Evolutionary conservation across 495 filamentous ascomycete species (phyloP), one percentile per base, ranked within the genome.

Genomic region (Corynascus novoguineensis): DNA sequence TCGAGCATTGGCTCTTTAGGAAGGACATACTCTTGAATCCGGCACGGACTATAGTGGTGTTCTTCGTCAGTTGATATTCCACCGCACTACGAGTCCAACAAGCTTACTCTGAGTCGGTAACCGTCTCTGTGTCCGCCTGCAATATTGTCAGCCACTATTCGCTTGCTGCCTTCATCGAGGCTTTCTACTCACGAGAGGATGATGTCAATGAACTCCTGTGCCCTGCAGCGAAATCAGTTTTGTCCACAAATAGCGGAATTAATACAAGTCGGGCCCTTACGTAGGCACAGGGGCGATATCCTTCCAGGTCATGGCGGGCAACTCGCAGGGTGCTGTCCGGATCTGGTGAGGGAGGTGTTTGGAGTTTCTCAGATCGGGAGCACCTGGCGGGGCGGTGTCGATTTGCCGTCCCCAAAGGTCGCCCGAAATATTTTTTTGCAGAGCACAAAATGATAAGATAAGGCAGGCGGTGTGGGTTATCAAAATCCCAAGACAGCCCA

Each of bases 161-260:
- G 10, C 29, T 19, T 40, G 15, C 25, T 31, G 17, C 6, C 24
- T n/a, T 2, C 37, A 22, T 10, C 28, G 8, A n/a, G 15, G 17
- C 46, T n/a, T 25, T 7, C 12, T 28, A 66, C 66, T 64, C 53
- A 68, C 62, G 67, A 70, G 34, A 98, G 83, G 62, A 97, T 90
- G 65, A 98, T 96, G 71, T 98, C 93, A 58, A 98, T 79, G 67
- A 98, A 98, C 73, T 98, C 93, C 76, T 95, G 68, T 53, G 67
- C 60, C 60, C 64, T 69, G 38, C 10, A 59, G 15, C 35, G 31
- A 17, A 38, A 45, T 65, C 29, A 63, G 53, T 44, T 5, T 53
- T 38, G 27, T 24, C 37, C 38, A 48, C 12, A 11, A 19, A 37
- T 11, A 51, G 25, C 15, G 25, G 21, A 29, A 48, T 34, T 31